Evolutionary conservation across 208 protist species (phyloP).

Genomic region (Trypanosoma avium): DNA sequence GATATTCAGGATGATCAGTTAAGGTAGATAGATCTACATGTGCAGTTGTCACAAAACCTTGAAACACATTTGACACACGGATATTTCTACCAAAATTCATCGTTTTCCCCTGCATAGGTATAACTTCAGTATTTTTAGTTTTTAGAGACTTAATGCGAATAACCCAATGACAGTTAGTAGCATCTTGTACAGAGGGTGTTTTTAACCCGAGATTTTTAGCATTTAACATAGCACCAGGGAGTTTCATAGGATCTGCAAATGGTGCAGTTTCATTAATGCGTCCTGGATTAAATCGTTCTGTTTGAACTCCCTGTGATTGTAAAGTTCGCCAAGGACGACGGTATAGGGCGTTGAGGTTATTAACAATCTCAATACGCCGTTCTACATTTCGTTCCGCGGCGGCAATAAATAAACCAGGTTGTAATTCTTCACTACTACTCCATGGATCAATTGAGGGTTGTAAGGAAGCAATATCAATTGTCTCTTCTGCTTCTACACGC

Average conservation of each 20-base stretch:
- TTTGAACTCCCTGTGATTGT: slow-evolving; percentile 64
- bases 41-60: slow-evolving; percentile 33
- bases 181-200: slow-evolving; percentile 11
- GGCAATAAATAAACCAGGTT: slow-evolving; percentile 48
- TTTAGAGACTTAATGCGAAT: slow-evolving; percentile 2
- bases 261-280: slow-evolving; percentile 75
- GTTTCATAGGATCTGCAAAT: slow-evolving; percentile 42
- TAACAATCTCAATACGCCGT: slow-evolving; percentile 54
- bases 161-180: slow-evolving; percentile 14
- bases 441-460: slow-evolving; percentile 70
- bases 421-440: slow-evolving; percentile 38
- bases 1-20: slow-evolving; percentile 35
- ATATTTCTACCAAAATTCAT: slow-evolving; percentile 50
- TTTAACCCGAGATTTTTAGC: slow-evolving; percentile 52
- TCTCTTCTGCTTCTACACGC: slow-evolving; percentile 5
- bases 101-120: slow-evolving; percentile 32
- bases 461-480: slow-evolving; percentile 18
- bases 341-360: slow-evolving; percentile 62
- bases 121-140: slow-evolving; percentile 11
- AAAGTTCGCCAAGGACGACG: slow-evolving; percentile 53
- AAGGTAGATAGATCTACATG: slow-evolving; percentile 45
- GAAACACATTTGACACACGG: slow-evolving; percentile 30
- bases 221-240: slow-evolving; percentile 42
- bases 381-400: slow-evolving; percentile 67
- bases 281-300: slow-evolving; percentile 61